These are phyloP conservation scores for Albifimbria verrucaria DNA, from an alignment of 2,329 filamentous ascomycete genomes.

Conservation along the genomic window DNA sequence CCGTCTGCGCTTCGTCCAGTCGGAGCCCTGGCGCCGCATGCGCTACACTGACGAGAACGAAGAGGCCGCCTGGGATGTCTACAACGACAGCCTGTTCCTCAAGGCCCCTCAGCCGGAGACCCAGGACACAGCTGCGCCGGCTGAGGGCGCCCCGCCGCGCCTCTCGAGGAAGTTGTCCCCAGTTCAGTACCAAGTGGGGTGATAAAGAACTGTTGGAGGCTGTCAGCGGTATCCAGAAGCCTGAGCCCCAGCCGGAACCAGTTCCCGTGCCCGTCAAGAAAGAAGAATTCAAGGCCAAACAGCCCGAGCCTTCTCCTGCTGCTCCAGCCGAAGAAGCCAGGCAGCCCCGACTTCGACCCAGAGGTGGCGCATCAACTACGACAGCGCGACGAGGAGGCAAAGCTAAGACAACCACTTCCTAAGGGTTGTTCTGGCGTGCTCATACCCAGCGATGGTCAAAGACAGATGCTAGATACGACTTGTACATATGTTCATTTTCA, in stretches of 20 bases:
- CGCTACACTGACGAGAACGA: conserved; percentile 80
- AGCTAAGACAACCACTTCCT: conserved; percentile 11
- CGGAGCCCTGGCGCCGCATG: conserved; percentile 77
- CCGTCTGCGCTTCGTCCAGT: conserved; percentile 73
- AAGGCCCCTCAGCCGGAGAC: conserved; percentile 13
- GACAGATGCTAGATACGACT: background rate
- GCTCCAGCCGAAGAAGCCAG: conserved; percentile 18
- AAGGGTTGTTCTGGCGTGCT: too few species aligned
- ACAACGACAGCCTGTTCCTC: conserved; percentile 65
- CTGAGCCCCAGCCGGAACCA: conserved; percentile 19
- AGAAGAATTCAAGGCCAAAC: conserved; percentile 21
- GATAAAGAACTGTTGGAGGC: conserved; percentile 43
- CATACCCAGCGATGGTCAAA: background rate
- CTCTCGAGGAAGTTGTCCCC: conserved; percentile 35
- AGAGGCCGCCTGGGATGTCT: conserved; percentile 71
- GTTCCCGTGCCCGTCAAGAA: conserved; percentile 14
- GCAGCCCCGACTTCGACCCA: conserved; percentile 21
- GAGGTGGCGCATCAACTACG: conserved; percentile 19
- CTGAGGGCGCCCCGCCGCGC: conserved; percentile 13
- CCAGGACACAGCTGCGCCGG: conserved; percentile 5
- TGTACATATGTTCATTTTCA: background rate
- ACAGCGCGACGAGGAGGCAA: conserved; percentile 24
- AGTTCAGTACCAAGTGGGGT: conserved; percentile 38
- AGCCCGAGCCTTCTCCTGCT: conserved; percentile 9
- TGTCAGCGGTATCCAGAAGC: conserved; percentile 40